phyloP scores from a whole-genome alignment of 2,329 filamentous ascomycete genomes.

The Colletotrichum plurivorum region DNA sequence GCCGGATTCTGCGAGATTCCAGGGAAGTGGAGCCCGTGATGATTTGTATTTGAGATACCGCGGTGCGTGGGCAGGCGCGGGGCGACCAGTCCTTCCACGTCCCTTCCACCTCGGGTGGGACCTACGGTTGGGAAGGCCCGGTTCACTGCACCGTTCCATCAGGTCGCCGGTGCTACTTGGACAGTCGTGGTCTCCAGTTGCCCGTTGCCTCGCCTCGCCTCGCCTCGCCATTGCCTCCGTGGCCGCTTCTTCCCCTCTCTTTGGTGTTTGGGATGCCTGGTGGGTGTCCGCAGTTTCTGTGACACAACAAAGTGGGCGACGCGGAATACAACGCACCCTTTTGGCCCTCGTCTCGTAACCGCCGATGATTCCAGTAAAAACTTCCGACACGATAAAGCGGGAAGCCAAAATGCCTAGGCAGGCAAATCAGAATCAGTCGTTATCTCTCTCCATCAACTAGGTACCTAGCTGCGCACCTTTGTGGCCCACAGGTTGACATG shows the following conservation, averaged over 20 bases:
- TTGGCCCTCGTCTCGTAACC: neutral
- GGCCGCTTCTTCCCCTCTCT: neutral
- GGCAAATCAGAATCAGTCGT: neutral
- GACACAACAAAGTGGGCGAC: slow-evolving; percentile 23
- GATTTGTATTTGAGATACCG: slow-evolving; percentile 37
- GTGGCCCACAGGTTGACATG: slow-evolving; percentile 29
- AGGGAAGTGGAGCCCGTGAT: slow-evolving; percentile 36
- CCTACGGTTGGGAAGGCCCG: neutral
- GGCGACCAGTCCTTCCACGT: slow-evolving; percentile 27
- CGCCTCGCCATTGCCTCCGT: neutral
- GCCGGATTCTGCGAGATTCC: slow-evolving; percentile 39
- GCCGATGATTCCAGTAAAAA: slow-evolving; percentile 18
- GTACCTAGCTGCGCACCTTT: slow-evolving; percentile 28
- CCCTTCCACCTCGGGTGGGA: slow-evolving; percentile 1
- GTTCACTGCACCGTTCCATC: neutral
- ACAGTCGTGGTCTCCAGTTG: neutral
- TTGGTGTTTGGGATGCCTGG: neutral
- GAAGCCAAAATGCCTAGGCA: neutral
- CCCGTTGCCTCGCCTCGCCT: no score
- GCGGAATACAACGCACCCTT: slow-evolving; percentile 6
- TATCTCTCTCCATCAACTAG: neutral
- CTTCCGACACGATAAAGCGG: slow-evolving; percentile 17
- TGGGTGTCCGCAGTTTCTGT: slow-evolving; percentile 14
- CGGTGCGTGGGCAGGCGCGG: slow-evolving; percentile 16
- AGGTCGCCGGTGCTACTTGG: no score